Conservation (phyloP, 768 basidiomycete species). For the Candolleomyces eurysporus region DNA sequence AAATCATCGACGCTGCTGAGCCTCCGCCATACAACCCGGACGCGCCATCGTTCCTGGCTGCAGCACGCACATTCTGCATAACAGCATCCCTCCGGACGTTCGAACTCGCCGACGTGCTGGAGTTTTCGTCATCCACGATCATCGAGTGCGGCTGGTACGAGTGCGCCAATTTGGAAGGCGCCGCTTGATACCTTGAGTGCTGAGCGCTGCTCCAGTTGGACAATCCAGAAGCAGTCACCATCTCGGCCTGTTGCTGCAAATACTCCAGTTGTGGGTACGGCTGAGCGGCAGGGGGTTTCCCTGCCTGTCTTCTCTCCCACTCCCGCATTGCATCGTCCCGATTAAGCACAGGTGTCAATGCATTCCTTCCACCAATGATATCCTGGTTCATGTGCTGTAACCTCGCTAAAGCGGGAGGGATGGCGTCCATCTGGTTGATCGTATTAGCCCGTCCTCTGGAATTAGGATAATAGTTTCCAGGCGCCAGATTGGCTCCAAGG, state of each 20-base stretch:
- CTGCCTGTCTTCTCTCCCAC: conserved; percentile 89
- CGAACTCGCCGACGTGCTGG: conserved; percentile 9
- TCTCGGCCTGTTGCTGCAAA: conserved; percentile 90
- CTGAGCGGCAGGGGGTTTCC: conserved; percentile 59
- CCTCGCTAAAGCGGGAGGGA: conserved; percentile 92
- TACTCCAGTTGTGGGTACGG: conserved; percentile 90
- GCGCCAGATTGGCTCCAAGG: conserved; percentile 45
- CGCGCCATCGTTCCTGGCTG: conserved; percentile 43
- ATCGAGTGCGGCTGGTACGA: conserved; percentile 67
- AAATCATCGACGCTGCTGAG: conserved; percentile 40
- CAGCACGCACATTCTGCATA: conserved; percentile 73
- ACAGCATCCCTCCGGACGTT: conserved; percentile 64
- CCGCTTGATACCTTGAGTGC: conserved; percentile 54
- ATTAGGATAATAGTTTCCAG: conserved; percentile 68
- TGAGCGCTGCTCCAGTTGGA: conserved; percentile 47
- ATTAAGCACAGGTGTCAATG: conserved; percentile 90
- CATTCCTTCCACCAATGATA: conserved; percentile 73
- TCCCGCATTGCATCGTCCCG: conserved; percentile 93
- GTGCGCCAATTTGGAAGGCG: conserved; percentile 62
- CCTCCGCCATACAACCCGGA: conserved; percentile 24
- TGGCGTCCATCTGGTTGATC: conserved; percentile 84
- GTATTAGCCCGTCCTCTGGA: conserved; percentile 85
- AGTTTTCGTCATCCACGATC: conserved; percentile 60
- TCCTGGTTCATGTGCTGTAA: conserved; percentile 88
- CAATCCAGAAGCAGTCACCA: conserved; percentile 63